phyloP scores from a whole-genome alignment of 768 basidiomycete genomes.

The Strobilomyces confusus region DNA sequence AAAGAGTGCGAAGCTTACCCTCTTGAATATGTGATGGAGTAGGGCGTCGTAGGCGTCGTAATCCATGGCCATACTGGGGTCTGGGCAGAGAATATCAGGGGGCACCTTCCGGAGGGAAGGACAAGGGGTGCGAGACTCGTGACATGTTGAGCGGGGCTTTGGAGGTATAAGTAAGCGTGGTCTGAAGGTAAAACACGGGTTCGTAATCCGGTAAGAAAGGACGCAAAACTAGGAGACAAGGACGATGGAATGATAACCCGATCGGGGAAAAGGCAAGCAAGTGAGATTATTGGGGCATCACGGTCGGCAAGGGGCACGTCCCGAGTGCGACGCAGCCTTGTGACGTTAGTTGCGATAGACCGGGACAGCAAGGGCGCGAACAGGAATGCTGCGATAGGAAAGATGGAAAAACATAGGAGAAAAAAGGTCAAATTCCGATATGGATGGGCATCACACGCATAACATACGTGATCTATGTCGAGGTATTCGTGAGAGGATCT shows the following conservation, averaged over 20 bases:
- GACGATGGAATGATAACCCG: not conserved
- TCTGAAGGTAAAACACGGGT: not conserved
- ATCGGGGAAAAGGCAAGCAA: conserved; percentile 1
- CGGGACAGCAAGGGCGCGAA: conserved; percentile 5
- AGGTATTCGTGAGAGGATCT: conserved; percentile 26
- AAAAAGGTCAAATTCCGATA: conserved; percentile 16
- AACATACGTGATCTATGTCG: conserved; percentile 7
- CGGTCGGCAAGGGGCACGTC: not conserved
- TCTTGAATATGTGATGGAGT: conserved; percentile 75
- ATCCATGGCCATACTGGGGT: conserved; percentile 29
- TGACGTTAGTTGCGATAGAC: conserved; percentile 22
- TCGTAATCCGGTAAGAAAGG: conserved; percentile 3
- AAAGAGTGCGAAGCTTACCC: conserved; percentile 39
- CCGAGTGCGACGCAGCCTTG: conserved; percentile 7
- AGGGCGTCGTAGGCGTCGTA: conserved; percentile 81
- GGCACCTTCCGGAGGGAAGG: not conserved
- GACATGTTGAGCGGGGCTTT: not conserved
- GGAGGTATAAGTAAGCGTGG: conserved; percentile 21
- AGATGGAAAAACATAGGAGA: conserved; percentile 1
- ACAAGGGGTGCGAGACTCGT: not conserved
- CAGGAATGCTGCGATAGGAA: conserved; percentile 3
- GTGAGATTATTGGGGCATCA: conserved; percentile 1
- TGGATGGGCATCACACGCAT: conserved; percentile 7
- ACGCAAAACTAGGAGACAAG: not conserved
- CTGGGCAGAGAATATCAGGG: not conserved